phyloP scores from a whole-genome alignment of 2,329 filamentous ascomycete genomes.

The Hymenoscyphus linearis region DNA sequence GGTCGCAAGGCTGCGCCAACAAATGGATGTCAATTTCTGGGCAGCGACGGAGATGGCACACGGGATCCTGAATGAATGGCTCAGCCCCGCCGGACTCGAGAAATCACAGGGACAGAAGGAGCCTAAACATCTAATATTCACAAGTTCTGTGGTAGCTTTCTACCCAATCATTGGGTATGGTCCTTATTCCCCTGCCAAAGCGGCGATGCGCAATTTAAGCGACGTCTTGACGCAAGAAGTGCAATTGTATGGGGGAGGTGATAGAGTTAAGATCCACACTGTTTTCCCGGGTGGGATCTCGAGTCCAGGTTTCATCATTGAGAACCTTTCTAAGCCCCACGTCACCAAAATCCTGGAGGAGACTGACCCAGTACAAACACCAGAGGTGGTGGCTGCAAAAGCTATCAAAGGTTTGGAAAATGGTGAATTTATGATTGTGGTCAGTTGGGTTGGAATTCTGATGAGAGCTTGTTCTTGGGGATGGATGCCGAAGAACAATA shows the following conservation, averaged over 20 bases:
- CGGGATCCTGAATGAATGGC: constrained; percentile 71
- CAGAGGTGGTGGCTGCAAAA: constrained; percentile 67
- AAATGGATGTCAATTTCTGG: constrained; percentile 94
- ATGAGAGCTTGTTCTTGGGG: constrained; percentile 62
- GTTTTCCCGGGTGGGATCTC: constrained; percentile 82
- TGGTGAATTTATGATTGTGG: constrained; percentile 75
- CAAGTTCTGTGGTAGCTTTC: constrained; percentile 70
- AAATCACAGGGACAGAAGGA: constrained; percentile 37
- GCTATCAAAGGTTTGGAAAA: constrained; percentile 71
- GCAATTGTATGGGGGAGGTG: constrained; percentile 66
- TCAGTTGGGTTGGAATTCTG: constrained; percentile 64
- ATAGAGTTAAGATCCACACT: constrained; percentile 72
- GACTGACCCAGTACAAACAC: constrained; percentile 72
- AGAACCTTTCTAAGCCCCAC: constrained; percentile 73
- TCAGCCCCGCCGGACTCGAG: constrained; percentile 43
- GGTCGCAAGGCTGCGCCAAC: constrained; percentile 58
- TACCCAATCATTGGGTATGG: constrained; percentile 76
- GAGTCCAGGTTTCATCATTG: constrained; percentile 66
- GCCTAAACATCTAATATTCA: constrained; percentile 80
- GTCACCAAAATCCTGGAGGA: constrained; percentile 77
- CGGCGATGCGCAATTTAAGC: constrained; percentile 74
- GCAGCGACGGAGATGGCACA: constrained; percentile 82
- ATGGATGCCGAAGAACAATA: constrained; percentile 52
- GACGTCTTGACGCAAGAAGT: constrained; percentile 83
- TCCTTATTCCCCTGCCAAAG: constrained; percentile 79